Conservation (phyloP, 768 basidiomycete species). For the Lanmaoa pseudosensibilis region DNA sequence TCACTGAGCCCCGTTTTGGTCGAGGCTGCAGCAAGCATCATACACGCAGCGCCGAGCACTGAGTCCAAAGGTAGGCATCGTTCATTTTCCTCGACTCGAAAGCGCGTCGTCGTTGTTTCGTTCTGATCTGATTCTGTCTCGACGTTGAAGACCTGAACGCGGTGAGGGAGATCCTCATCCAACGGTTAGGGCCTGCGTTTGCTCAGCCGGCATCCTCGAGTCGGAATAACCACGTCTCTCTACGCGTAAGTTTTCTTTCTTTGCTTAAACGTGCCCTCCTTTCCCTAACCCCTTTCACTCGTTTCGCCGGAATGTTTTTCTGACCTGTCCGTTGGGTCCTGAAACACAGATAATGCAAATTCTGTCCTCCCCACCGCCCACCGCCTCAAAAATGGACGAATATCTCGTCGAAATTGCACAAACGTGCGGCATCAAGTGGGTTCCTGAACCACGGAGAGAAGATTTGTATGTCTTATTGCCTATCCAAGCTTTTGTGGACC, state of each 20-base stretch:
- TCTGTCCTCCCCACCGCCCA: slow-evolving; percentile 52
- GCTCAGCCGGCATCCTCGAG: slow-evolving; percentile 50
- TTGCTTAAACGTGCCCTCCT: background rate
- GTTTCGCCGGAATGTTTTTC: background rate
- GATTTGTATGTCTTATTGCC: slow-evolving; percentile 50
- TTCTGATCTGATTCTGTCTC: background rate
- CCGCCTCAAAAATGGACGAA: slow-evolving; percentile 54
- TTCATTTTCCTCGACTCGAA: background rate
- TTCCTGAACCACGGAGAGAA: slow-evolving; percentile 57
- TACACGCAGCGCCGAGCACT: slow-evolving; percentile 56
- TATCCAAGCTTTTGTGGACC: background rate
- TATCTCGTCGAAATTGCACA: slow-evolving; percentile 56
- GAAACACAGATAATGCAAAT: slow-evolving; percentile 49
- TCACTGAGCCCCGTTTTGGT: slow-evolving; percentile 52
- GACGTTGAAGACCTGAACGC: slow-evolving; percentile 55
- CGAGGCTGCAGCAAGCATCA: slow-evolving; percentile 71
- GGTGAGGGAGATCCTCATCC: slow-evolving; percentile 54
- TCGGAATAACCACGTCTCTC: slow-evolving; percentile 54
- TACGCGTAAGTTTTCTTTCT: slow-evolving; percentile 37
- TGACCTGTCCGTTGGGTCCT: background rate
- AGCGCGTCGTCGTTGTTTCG: background rate
- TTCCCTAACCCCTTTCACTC: background rate
- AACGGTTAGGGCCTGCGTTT: slow-evolving; percentile 60
- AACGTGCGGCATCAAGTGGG: slow-evolving; percentile 57
- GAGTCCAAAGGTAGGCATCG: slow-evolving; percentile 54